Percentiles rank a stretch among this genome's conserved stretches.
Evolutionary conservation across 768 basidiomycete species (phyloP).

Genomic region (Leccinum barrowsii): DNA sequence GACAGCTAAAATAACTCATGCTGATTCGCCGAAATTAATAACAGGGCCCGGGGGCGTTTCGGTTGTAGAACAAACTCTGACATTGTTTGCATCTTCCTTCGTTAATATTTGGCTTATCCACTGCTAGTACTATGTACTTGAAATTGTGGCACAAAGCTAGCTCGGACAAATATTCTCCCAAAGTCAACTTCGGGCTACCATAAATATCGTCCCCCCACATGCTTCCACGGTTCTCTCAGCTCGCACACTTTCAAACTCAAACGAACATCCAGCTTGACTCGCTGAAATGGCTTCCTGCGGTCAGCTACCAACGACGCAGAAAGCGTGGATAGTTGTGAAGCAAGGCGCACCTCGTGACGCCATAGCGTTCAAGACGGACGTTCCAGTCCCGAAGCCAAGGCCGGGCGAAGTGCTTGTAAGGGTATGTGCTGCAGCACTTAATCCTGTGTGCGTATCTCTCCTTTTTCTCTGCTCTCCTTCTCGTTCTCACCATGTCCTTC

Average conservation of each 20-base stretch:
- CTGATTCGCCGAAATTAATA: no score
- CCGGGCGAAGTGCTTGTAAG: slow-evolving; percentile 47
- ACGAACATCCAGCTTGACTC: background rate
- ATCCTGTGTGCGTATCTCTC: slow-evolving; percentile 52
- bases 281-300: slow-evolving; percentile 6
- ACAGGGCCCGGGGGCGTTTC: no score
- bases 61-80: no score
- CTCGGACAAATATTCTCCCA: background rate
- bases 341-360: slow-evolving; percentile 31
- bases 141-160: no score
- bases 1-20: no score
- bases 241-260: background rate
- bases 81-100: no score
- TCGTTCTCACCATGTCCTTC: background rate
- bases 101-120: no score
- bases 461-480: no score
- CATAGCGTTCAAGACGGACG: slow-evolving; percentile 27
- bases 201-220: background rate
- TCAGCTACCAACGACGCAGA: slow-evolving; percentile 19
- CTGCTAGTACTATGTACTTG: no score
- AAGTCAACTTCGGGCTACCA: background rate
- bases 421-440: slow-evolving; percentile 56
- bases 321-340: slow-evolving; percentile 30
- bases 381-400: slow-evolving; percentile 33
- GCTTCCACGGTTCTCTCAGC: background rate